phyloP scores from a whole-genome alignment of 2,329 filamentous ascomycete species.

The Colletotrichum liriopes region DNA sequence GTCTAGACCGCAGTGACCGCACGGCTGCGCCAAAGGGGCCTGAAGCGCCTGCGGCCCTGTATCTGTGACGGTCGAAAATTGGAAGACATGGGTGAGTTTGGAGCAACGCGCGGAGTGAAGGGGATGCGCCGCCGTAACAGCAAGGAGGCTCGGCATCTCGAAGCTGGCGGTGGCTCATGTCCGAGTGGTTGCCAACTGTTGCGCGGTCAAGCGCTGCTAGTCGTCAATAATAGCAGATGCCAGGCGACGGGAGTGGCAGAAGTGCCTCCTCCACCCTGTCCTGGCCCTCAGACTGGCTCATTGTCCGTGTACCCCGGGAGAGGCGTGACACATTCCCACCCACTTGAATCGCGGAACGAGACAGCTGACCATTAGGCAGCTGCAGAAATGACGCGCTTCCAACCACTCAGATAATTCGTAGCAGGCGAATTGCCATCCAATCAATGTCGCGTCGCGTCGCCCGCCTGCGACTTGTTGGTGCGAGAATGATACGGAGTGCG shows the following conservation, averaged over 20 bases:
- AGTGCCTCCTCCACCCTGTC: slow-evolving; percentile 13
- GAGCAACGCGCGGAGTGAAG: slow-evolving; percentile 29
- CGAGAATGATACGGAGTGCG: slow-evolving; percentile 9
- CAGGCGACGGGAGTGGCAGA: slow-evolving; percentile 20
- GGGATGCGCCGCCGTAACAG: background rate
- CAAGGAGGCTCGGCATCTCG: slow-evolving; percentile 33
- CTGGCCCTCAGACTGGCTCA: slow-evolving; percentile 34
- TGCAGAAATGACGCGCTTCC: slow-evolving; percentile 31
- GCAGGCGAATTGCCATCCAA: slow-evolving; percentile 38
- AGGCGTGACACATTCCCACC: slow-evolving; percentile 23
- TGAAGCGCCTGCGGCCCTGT: slow-evolving; percentile 7
- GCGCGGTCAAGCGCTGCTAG: slow-evolving; percentile 10
- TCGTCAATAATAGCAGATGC: slow-evolving; percentile 5
- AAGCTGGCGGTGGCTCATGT: slow-evolving; percentile 19
- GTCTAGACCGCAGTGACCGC: slow-evolving; percentile 29
- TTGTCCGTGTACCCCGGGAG: slow-evolving; percentile 27
- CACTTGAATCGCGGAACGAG: slow-evolving; percentile 31
- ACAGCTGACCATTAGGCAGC: slow-evolving; percentile 41
- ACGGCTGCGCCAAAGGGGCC: slow-evolving; percentile 5
- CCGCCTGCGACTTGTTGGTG: slow-evolving; percentile 7
- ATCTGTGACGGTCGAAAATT: background rate
- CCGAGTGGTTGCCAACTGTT: slow-evolving; percentile 14
- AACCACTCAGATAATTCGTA: slow-evolving; percentile 42
- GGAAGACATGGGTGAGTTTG: slow-evolving; percentile 28
- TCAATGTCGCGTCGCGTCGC: slow-evolving; percentile 26